Conservation (phyloP, 1,284 basidiomycete species). For the Hymenochaete sp. region DNA sequence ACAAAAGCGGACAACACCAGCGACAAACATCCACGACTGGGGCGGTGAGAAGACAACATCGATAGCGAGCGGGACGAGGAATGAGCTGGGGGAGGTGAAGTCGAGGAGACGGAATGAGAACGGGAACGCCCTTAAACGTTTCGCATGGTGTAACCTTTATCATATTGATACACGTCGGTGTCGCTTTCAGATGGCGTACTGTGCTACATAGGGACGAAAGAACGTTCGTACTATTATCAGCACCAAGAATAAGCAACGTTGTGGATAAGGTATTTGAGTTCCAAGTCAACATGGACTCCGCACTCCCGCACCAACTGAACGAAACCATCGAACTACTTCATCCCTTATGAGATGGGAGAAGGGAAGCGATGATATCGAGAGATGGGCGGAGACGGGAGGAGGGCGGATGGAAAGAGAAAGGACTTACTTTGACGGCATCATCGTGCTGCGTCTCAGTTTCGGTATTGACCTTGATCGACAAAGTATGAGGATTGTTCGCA, state of each 20-base stretch:
- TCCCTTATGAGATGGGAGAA: too few relatives aligned
- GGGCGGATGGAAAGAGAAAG: background rate
- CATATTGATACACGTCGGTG: conserved; percentile 11
- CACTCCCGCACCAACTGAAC: too few relatives aligned
- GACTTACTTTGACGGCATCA: conserved; percentile 9
- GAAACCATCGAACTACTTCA: too few relatives aligned
- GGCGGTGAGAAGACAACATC: too few relatives aligned
- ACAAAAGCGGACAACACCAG: too few relatives aligned
- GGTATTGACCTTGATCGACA: conserved; percentile 17
- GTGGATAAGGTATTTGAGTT: too few relatives aligned
- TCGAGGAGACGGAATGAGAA: too few relatives aligned
- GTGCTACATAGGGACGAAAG: conserved; percentile 7
- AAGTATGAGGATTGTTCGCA: conserved; percentile 1
- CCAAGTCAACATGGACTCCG: too few relatives aligned
- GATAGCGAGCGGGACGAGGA: background rate
- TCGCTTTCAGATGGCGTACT: conserved; percentile 12
- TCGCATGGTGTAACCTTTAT: too few relatives aligned
- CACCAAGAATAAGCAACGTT: too few relatives aligned
- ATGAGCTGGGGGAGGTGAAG: too few relatives aligned
- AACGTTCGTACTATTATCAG: conserved; percentile 4
- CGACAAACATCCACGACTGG: too few relatives aligned
- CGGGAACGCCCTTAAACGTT: background rate
- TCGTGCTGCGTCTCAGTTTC: conserved; percentile 14
- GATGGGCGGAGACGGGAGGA: background rate
- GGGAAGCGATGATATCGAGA: background rate